phyloP scores from a whole-genome alignment of 208 protist genomes.

The Leishmania mexicana region DNA sequence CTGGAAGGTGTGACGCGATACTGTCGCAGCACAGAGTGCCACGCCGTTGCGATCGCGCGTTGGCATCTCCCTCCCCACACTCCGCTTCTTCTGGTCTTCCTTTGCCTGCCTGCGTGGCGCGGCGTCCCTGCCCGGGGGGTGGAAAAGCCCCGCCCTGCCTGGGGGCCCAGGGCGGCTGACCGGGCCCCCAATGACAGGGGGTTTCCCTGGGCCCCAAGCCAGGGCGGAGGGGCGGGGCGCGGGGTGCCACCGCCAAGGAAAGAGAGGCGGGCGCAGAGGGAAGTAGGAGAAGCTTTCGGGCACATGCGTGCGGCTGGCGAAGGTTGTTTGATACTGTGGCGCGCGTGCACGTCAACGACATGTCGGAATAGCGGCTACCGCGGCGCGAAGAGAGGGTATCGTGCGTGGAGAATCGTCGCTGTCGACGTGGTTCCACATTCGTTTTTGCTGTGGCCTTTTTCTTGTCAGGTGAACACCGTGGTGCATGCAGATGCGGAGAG shows the following conservation, averaged over 20 bases:
- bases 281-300: background rate
- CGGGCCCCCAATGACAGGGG: too few relatives aligned
- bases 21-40: too few relatives aligned
- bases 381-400: background rate
- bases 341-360: background rate
- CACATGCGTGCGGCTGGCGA: background rate
- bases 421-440: background rate
- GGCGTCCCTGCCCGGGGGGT: fast-evolving
- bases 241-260: too few relatives aligned
- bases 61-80: too few relatives aligned
- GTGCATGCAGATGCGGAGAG: background rate
- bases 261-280: background rate
- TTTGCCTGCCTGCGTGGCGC: too few relatives aligned
- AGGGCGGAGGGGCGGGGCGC: too few relatives aligned
- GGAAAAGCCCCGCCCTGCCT: too few relatives aligned
- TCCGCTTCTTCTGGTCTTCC: too few relatives aligned
- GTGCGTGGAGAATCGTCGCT: background rate
- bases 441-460: background rate
- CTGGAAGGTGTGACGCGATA: too few relatives aligned
- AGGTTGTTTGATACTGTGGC: background rate
- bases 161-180: too few relatives aligned
- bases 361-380: background rate
- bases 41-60: too few relatives aligned
- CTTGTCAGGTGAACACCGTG: background rate
- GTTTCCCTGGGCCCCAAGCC: too few relatives aligned